A percentile compares a stretch with the other conserved stretches of the same genome.
Conservation (phyloP, 495 filamentous ascomycete species). For the Penicillium goetzii region DNA sequence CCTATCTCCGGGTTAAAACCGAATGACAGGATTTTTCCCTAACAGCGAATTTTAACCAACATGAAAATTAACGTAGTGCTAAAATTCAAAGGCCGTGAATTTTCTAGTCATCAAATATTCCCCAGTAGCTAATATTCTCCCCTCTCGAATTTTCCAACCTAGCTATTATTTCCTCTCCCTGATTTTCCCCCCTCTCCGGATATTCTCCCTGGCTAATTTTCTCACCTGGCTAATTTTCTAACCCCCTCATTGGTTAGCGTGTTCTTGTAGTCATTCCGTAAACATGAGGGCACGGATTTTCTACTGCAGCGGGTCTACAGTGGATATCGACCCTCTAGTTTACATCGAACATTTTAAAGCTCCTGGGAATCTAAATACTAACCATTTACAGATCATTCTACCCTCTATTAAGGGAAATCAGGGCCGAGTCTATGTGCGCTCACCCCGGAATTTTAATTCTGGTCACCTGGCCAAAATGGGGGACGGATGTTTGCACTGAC, state of each 20-base stretch:
- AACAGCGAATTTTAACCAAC: neutral
- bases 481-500: too few species aligned
- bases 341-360: too few species aligned
- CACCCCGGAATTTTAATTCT: too few species aligned
- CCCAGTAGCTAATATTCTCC: constrained; percentile 1
- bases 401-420: too few species aligned
- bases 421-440: too few species aligned
- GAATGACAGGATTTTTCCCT: neutral
- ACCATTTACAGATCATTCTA: too few species aligned
- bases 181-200: neutral
- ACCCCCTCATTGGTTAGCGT: neutral
- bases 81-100: neutral
- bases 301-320: too few species aligned
- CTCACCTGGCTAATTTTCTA: neutral
- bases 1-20: neutral
- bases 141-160: constrained; percentile 1
- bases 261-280: constrained; percentile 2
- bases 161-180: neutral
- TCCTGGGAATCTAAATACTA: too few species aligned
- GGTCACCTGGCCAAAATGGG: too few species aligned
- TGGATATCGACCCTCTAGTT: too few species aligned
- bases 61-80: neutral
- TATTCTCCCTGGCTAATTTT: neutral
- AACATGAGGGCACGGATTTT: too few species aligned
- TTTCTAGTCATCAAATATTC: neutral